Base-by-base conservation (phyloP, 192 early-diverging fungal genomes). In the Podila horticola region DNA sequence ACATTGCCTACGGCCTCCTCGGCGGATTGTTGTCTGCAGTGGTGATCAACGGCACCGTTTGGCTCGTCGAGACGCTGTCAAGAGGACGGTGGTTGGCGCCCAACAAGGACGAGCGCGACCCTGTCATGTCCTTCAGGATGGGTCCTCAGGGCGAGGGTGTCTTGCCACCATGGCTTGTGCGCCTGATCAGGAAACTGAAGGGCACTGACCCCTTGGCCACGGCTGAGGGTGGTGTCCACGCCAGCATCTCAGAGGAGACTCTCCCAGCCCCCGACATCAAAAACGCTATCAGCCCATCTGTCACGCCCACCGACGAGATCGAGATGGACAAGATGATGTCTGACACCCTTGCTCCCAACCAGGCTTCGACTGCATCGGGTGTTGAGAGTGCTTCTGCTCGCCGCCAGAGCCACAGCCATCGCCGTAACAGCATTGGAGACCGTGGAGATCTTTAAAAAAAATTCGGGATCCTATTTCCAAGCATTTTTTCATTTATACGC, bases 1-100 rank as follows among this genome's bases (percentile, higher is more conserved):
- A 89, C 50, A 93, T 95, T 67, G 93, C 92, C 19, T 92, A 95
- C 82, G 93, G 94, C 66, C 84, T 95, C 28, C 91, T 95, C 62
- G 90, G 87, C 36, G 94, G 94, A 26, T 79, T 95, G 34, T 73
- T 91, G 33, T 87, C 91, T 8, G 93, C 91, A 38, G 82, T 93
- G 22, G 75, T 90, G 52, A 91, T 95, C 82, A 94, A 95, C 82
- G 86, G 86, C 45, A 65, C 86, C 7, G 86, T 89, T 26, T 90
- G 61, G 26, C 38, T 93, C 38, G 29, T 94, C 5, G 82, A 87
- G 66, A 92, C 87, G 72, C 34, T 88, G 3, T 87, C 88, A 26
- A 38, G 85, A 28, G 92, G 91, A 28, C 84, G 88, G 26, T 84
- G 90, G 62, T 82, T 69, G 4, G 83, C 84, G 22, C 82, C 75